phyloP scores from a whole-genome alignment of 1,284 basidiomycete species.

The Ganoderma multipileum region DNA sequence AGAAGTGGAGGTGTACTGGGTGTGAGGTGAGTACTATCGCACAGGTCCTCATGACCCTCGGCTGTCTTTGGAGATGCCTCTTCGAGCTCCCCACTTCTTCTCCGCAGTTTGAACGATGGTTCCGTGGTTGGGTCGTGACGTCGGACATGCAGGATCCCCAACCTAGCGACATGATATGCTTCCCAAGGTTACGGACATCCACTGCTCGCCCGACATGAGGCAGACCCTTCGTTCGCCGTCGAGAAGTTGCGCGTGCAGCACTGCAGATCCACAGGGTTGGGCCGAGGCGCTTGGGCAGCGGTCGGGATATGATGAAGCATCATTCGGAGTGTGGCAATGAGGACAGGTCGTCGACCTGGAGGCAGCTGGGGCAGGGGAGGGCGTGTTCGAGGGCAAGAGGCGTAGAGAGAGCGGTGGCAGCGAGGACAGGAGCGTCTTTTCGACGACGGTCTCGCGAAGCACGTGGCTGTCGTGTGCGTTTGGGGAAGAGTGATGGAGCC shows the following conservation, averaged over 20 bases:
- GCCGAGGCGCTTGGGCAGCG: background rate
- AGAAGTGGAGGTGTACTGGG: constrained; percentile 4
- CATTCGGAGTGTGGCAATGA: background rate
- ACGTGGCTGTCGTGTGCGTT: constrained; percentile 25
- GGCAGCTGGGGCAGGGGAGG: constrained; percentile 11
- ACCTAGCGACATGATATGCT: too few species aligned
- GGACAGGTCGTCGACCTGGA: constrained; percentile 2
- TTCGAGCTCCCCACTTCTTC: constrained; percentile 1
- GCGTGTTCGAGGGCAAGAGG: constrained; percentile 9
- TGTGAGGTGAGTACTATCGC: constrained; percentile 12
- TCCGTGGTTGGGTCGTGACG: background rate
- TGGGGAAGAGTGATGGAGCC: constrained; percentile 29
- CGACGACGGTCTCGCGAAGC: background rate
- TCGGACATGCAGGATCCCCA: background rate
- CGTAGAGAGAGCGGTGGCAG: background rate
- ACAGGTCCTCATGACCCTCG: constrained; percentile 5
- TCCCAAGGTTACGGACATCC: background rate
- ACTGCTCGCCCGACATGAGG: background rate
- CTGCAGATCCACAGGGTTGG: background rate
- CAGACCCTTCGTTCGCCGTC: background rate
- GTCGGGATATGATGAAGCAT: background rate
- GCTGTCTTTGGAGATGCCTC: constrained; percentile 11
- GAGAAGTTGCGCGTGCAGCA: background rate
- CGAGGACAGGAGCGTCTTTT: constrained; percentile 1
- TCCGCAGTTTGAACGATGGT: constrained; percentile 2